Evolutionary conservation across 441 rosid genomes (phyloP).

Genomic region (Erysimum pusillum): DNA sequence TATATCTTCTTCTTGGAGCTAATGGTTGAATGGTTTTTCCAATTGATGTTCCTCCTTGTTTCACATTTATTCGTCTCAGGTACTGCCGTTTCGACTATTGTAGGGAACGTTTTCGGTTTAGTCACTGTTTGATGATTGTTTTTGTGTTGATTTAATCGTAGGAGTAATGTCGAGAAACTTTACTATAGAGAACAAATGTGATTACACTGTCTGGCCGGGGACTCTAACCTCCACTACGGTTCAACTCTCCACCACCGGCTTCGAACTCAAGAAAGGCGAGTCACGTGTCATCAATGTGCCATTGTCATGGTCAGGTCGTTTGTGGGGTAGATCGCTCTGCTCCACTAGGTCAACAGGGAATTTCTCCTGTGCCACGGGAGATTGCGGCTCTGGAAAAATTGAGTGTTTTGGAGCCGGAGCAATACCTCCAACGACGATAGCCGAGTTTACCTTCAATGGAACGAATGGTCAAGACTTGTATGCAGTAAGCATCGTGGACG

Average conservation of each 20-base stretch:
- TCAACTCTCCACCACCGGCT: conserved; percentile 44
- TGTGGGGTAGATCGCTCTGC: conserved; percentile 56
- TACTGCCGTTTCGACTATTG: background rate
- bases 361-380: conserved; percentile 49
- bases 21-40: background rate
- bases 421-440: conserved; percentile 46
- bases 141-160: background rate
- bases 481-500: conserved; percentile 49
- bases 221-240: background rate
- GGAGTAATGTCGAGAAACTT: conserved; percentile 23
- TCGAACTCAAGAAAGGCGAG: conserved; percentile 34
- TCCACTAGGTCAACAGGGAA: conserved; percentile 30
- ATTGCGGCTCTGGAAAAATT: conserved; percentile 51
- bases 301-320: conserved; percentile 39
- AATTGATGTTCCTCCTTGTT: conserved; percentile 4
- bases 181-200: conserved; percentile 31
- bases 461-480: conserved; percentile 40
- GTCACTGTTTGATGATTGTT: conserved; percentile 1
- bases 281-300: conserved; percentile 23
- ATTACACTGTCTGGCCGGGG: conserved; percentile 29
- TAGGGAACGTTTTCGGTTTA: background rate
- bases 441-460: conserved; percentile 37
- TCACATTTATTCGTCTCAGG: conserved; percentile 14
- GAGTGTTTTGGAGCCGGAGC: conserved; percentile 40
- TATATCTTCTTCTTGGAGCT: background rate